These are phyloP conservation scores for Mesostigma viride DNA, from an alignment of 139 green algal genomes.

Conservation along the genomic window DNA sequence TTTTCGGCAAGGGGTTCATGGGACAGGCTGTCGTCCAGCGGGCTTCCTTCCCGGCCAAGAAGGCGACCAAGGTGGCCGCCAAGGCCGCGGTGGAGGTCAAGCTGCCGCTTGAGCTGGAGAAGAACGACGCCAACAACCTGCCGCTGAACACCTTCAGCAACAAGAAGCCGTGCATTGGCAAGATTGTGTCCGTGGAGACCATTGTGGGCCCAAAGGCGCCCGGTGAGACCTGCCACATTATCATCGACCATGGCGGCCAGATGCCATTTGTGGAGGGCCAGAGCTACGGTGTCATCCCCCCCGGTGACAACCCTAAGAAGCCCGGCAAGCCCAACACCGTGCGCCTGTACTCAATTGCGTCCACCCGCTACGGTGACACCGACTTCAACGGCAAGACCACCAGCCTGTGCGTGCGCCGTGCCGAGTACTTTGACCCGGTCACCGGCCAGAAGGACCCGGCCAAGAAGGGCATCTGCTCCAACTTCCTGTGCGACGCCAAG, in stretches of 20 bases:
- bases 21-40: too few relatives aligned
- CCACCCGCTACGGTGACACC: constrained; percentile 91
- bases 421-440: constrained; percentile 78
- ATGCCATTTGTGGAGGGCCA: constrained; percentile 97
- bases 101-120: constrained; percentile 48
- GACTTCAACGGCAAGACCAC: constrained; percentile 87
- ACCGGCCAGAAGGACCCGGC: constrained; percentile 78
- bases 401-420: constrained; percentile 90
- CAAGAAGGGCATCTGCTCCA: constrained; percentile 98
- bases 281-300: constrained; percentile 95
- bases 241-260: constrained; percentile 86
- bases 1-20: too few relatives aligned
- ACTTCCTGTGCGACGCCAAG: constrained; percentile 94
- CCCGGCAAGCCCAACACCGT: constrained; percentile 42
- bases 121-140: too few relatives aligned
- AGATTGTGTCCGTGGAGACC: constrained; percentile 75
- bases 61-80: neutral
- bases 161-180: constrained; percentile 83
- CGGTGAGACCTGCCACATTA: constrained; percentile 92
- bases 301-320: constrained; percentile 36
- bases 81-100: neutral
- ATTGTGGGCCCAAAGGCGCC: constrained; percentile 93
- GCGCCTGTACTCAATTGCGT: constrained; percentile 97
- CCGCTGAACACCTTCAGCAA: constrained; percentile 40
- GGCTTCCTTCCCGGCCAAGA: too few relatives aligned